Percentiles rank a stretch among this genome's conserved stretches.
These are phyloP conservation scores for Wallacemonas sp. DNA, from an alignment of 208 protist species.

Conservation along the genomic window DNA sequence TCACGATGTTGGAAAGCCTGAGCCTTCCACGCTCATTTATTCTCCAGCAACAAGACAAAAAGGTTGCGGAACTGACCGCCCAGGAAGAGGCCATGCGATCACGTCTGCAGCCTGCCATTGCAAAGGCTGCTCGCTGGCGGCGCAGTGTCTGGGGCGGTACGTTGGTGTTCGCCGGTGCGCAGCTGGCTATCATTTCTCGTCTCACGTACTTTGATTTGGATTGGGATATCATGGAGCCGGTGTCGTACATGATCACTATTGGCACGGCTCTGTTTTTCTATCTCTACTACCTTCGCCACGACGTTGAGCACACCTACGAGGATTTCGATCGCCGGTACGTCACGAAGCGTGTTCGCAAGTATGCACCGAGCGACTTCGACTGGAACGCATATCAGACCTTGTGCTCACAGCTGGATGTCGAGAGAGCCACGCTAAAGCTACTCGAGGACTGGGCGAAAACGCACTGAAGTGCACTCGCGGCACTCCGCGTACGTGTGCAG, in stretches of 20 bases:
- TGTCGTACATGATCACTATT: conserved; percentile 76
- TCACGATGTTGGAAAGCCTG: background rate
- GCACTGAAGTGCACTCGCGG: conserved; percentile 23
- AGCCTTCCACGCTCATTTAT: conserved; percentile 28
- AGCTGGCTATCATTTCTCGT: conserved; percentile 78
- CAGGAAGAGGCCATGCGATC: conserved; percentile 40
- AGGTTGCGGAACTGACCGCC: conserved; percentile 30
- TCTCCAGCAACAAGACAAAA: conserved; percentile 36
- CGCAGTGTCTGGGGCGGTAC: conserved; percentile 62
- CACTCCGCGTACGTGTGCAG: background rate
- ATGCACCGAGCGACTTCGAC: conserved; percentile 71
- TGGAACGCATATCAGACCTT: conserved; percentile 59
- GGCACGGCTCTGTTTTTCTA: conserved; percentile 69
- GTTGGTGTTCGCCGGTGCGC: conserved; percentile 52
- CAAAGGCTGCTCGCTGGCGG: conserved; percentile 53
- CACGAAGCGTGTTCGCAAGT: conserved; percentile 49
- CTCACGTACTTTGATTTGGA: conserved; percentile 89
- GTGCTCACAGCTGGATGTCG: conserved; percentile 41
- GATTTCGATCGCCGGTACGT: conserved; percentile 58
- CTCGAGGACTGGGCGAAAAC: conserved; percentile 45
- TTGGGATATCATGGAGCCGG: conserved; percentile 92
- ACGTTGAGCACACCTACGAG: conserved; percentile 51
- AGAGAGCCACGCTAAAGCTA: conserved; percentile 31
- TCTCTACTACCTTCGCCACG: conserved; percentile 55
- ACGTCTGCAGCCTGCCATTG: conserved; percentile 45